A percentile compares a stretch with the other conserved stretches of the same genome.
Conservation (phyloP, 768 basidiomycete genomes). For the Kwoniella newhampshirensis region DNA sequence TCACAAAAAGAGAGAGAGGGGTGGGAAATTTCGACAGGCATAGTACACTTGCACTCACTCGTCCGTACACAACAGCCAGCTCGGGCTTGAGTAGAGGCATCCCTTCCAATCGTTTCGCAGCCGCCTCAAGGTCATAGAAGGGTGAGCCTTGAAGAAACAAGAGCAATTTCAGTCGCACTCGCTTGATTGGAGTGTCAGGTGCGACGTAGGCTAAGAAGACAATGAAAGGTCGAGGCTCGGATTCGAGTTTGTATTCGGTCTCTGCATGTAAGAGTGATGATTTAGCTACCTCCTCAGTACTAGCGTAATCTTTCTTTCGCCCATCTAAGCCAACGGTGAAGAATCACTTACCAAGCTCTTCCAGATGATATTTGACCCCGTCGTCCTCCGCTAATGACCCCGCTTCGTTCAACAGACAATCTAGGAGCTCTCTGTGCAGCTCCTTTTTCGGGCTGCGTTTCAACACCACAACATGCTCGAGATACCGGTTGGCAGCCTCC, state of each 20-base stretch:
- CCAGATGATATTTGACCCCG: conserved; percentile 59
- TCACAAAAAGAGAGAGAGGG: too few relatives aligned
- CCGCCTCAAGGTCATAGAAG: conserved; percentile 62
- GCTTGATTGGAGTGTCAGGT: conserved; percentile 73
- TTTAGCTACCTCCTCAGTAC: too few relatives aligned
- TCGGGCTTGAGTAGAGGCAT: conserved; percentile 68
- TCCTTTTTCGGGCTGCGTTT: conserved; percentile 65
- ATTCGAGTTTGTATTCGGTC: conserved; percentile 39
- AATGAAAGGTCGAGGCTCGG: conserved; percentile 33
- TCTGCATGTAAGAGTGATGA: conserved; percentile 19
- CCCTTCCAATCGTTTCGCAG: conserved; percentile 59
- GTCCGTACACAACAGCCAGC: conserved; percentile 72
- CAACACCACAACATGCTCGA: conserved; percentile 77
- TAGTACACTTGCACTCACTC: conserved; percentile 58
- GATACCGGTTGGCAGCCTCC: conserved; percentile 67
- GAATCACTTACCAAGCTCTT: conserved; percentile 44
- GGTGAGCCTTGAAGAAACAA: conserved; percentile 77
- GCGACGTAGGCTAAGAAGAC: conserved; percentile 80
- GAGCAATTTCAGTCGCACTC: conserved; percentile 69
- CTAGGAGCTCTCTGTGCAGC: conserved; percentile 68
- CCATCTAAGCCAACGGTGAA: too few relatives aligned
- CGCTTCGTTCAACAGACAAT: conserved; percentile 58
- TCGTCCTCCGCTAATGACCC: conserved; percentile 46
- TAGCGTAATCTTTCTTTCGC: background rate
- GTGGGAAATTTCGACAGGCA: background rate